A percentile compares a stretch with the other conserved stretches of the same genome.
Conservation (phyloP, 2,329 filamentous ascomycete species). For the Neurospora crassa region DNA sequence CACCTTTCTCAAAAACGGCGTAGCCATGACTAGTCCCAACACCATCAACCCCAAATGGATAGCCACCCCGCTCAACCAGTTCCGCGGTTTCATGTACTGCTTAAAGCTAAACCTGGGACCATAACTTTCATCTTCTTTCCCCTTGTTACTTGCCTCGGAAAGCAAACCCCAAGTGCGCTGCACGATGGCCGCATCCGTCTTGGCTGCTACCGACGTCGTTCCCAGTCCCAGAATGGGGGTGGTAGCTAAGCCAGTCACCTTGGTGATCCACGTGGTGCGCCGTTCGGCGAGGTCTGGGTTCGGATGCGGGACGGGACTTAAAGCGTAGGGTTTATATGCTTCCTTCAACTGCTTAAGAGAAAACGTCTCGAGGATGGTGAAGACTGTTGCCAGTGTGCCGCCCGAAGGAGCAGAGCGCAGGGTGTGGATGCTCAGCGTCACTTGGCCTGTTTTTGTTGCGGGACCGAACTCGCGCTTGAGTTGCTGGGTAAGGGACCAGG, state of each 20-base stretch:
- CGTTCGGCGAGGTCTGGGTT: constrained; percentile 19
- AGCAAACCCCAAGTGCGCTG: constrained; percentile 55
- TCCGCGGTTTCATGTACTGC: constrained; percentile 43
- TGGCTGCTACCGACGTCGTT: constrained; percentile 40
- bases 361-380: constrained; percentile 49
- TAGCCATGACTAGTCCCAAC: constrained; percentile 33
- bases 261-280: constrained; percentile 18
- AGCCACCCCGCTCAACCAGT: constrained; percentile 25
- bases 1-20: constrained; percentile 36
- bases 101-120: constrained; percentile 51
- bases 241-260: constrained; percentile 38
- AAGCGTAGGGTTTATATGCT: constrained; percentile 40
- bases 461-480: constrained; percentile 39
- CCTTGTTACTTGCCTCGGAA: constrained; percentile 29
- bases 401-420: constrained; percentile 46
- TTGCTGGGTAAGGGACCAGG: constrained; percentile 41
- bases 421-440: constrained; percentile 39
- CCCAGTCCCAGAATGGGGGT: constrained; percentile 45
- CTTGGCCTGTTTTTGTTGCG: constrained; percentile 37
- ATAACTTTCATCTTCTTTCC: constrained; percentile 37
- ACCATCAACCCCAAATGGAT: constrained; percentile 40
- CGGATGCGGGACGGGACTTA: constrained; percentile 45
- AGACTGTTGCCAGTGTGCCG: constrained; percentile 58
- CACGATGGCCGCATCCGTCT: constrained; percentile 44
- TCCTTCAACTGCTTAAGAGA: constrained; percentile 35